Percentiles rank a stretch among this genome's conserved stretches.
phyloP scores from a whole-genome alignment of 2,329 filamentous ascomycete species.

The Arthrobotrys iridis region DNA sequence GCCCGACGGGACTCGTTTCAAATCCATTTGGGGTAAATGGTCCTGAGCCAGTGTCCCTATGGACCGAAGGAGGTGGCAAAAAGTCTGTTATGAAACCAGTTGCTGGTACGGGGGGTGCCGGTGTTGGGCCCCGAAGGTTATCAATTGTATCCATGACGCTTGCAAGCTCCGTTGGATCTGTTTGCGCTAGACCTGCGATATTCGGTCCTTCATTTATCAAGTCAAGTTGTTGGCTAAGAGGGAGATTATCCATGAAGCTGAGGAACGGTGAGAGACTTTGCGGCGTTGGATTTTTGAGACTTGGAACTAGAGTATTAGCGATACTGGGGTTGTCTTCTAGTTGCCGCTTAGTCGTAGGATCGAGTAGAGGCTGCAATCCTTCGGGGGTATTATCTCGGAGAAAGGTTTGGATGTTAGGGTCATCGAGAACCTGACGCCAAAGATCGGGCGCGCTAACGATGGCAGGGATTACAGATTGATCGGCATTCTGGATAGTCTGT shows the following conservation, averaged over 20 bases:
- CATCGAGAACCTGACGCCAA: constrained; percentile 23
- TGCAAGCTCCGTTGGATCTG: constrained; percentile 3
- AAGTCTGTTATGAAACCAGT: background rate
- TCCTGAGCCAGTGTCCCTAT: background rate
- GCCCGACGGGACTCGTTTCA: constrained; percentile 13
- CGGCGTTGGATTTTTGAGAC: constrained; percentile 4
- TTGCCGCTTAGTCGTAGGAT: background rate
- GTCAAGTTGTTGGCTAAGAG: background rate
- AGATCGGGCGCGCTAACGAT: constrained; percentile 25
- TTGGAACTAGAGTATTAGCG: background rate
- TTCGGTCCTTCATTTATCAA: constrained; percentile 25
- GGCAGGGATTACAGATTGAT: constrained; percentile 1
- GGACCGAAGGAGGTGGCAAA: background rate
- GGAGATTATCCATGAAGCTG: constrained; percentile 6
- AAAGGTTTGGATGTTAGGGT: constrained; percentile 19
- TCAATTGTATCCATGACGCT: constrained; percentile 20
- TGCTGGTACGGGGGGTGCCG: background rate
- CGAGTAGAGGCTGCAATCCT: constrained; percentile 13
- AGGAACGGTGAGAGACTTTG: background rate
- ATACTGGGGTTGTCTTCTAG: constrained; percentile 10
- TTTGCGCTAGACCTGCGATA: constrained; percentile 1
- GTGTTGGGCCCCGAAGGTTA: background rate
- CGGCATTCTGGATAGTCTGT: constrained; percentile 1
- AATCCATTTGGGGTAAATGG: constrained; percentile 26
- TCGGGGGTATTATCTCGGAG: constrained; percentile 26